A percentile compares a stretch with the other conserved stretches of the same genome.
Conservation (phyloP, 805 yeast genomes). For the Candida boidinii region DNA sequence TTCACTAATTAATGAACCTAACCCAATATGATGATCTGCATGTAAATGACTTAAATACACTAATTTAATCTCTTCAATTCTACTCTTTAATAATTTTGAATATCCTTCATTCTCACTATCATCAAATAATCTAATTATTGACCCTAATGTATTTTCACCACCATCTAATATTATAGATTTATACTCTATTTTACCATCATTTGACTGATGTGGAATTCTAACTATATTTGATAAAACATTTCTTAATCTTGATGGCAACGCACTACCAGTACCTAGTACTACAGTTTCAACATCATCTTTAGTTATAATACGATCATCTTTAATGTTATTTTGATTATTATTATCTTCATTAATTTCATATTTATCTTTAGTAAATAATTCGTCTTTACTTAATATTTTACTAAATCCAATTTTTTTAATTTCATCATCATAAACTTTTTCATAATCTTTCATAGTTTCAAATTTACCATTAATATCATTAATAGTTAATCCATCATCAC, state of each 20-base stretch:
- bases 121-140: slow-evolving; percentile 55
- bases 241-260: slow-evolving; percentile 75
- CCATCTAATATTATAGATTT: slow-evolving; percentile 69
- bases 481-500: slow-evolving; percentile 2
- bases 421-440: slow-evolving; percentile 20
- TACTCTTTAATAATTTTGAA: slow-evolving; percentile 3
- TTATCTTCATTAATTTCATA: slow-evolving; percentile 3
- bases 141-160: slow-evolving; percentile 89
- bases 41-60: slow-evolving; percentile 84
- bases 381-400: slow-evolving; percentile 4
- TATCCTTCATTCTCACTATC: slow-evolving; percentile 29
- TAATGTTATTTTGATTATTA: slow-evolving; percentile 18
- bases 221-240: slow-evolving; percentile 79
- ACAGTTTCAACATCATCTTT: slow-evolving; percentile 59
- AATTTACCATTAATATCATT: slow-evolving; percentile 4
- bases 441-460: slow-evolving; percentile 16
- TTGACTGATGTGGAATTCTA: slow-evolving; percentile 47
- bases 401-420: slow-evolving; percentile 7
- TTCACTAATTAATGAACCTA: slow-evolving; percentile 54
- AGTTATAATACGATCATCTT: too few species aligned
- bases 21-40: slow-evolving; percentile 95
- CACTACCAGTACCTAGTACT: slow-evolving; percentile 90
- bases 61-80: slow-evolving; percentile 54
- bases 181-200: slow-evolving; percentile 8
- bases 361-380: slow-evolving; percentile 2